Percentiles rank a stretch among this genome's conserved stretches.
Evolutionary conservation across 352 stramenopile species (phyloP).

Genomic region (Hyphochytrium catenoides): DNA sequence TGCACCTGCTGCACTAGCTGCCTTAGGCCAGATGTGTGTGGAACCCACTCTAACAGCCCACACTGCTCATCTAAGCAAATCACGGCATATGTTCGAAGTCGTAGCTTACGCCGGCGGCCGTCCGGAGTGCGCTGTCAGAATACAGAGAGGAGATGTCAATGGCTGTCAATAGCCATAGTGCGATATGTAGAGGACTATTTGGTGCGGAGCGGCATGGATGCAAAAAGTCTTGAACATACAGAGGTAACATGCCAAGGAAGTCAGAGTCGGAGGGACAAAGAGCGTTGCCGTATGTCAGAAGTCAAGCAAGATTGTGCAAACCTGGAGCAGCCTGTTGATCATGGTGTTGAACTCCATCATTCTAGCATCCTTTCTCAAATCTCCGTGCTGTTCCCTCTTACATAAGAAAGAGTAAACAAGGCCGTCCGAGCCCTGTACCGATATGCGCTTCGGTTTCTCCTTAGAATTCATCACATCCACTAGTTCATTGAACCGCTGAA

Average conservation of each 20-base stretch:
- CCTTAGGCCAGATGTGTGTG: conserved; percentile 79
- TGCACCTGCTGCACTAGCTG: conserved; percentile 59
- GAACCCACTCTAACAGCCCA: conserved; percentile 99
- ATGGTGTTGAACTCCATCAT: conserved; percentile 99
- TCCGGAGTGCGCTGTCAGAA: conserved; percentile 64
- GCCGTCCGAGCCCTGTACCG: conserved; percentile 43
- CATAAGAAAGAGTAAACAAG: conserved; percentile 69
- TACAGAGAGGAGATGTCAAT: too few species aligned
- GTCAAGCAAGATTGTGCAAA: too few species aligned
- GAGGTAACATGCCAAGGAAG: too few species aligned
- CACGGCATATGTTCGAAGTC: conserved; percentile 93
- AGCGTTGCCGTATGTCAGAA: too few species aligned
- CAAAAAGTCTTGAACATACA: too few species aligned
- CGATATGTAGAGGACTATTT: too few species aligned
- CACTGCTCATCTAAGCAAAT: conserved; percentile 98
- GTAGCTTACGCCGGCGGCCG: conserved; percentile 65
- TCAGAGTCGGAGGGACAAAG: too few species aligned
- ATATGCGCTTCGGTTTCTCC: conserved; percentile 95
- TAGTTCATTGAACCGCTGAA: conserved; percentile 60
- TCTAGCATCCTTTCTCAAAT: conserved; percentile 96
- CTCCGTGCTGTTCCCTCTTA: conserved; percentile 92
- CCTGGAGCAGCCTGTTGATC: conserved; percentile 95
- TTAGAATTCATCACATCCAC: conserved; percentile 94
- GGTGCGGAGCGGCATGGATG: too few species aligned
- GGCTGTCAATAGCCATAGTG: too few species aligned